These are phyloP conservation scores for Ogataea ramenticola DNA, from an alignment of 805 yeast species.

Conservation along the genomic window DNA sequence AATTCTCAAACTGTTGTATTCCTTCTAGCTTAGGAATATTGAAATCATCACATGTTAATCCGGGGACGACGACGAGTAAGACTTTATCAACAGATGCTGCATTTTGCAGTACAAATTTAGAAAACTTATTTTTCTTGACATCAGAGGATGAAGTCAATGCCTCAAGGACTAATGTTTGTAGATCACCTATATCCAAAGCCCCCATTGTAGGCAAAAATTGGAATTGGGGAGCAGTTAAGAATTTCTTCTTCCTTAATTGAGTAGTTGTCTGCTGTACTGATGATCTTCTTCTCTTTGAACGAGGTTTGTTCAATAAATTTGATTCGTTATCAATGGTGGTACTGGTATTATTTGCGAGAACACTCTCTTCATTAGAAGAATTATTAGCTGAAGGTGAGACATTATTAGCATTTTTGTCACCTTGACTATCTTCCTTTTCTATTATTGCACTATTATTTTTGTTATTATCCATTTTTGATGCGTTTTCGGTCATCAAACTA, in stretches of 20 bases:
- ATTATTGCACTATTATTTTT: slow-evolving; percentile 9
- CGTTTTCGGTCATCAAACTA: no score
- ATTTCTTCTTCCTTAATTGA: slow-evolving; percentile 25
- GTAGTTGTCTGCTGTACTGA: slow-evolving; percentile 22
- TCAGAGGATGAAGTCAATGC: slow-evolving; percentile 25
- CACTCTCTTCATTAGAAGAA: no score
- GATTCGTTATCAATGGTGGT: no score
- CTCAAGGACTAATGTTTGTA: slow-evolving; percentile 40
- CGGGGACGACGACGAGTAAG: slow-evolving; percentile 58
- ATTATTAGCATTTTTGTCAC: no score
- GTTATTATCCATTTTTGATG: slow-evolving; percentile 4
- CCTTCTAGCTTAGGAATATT: slow-evolving; percentile 17
- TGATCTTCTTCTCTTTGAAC: slow-evolving; percentile 31
- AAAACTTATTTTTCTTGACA: slow-evolving; percentile 18
- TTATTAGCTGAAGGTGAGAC: no score
- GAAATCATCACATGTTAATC: slow-evolving; percentile 44
- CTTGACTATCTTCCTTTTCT: slow-evolving; percentile 1
- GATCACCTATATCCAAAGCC: slow-evolving; percentile 25
- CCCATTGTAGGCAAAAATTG: no score
- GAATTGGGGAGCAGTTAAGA: slow-evolving; percentile 15
- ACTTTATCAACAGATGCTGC: slow-evolving; percentile 42
- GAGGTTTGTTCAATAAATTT: no score
- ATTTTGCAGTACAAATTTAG: slow-evolving; percentile 42
- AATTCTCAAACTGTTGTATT: slow-evolving; percentile 10
- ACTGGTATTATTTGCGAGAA: no score